Percentiles rank a stretch among this genome's conserved stretches.
Conservation (phyloP, 805 yeast genomes). For the Candida orba region DNA sequence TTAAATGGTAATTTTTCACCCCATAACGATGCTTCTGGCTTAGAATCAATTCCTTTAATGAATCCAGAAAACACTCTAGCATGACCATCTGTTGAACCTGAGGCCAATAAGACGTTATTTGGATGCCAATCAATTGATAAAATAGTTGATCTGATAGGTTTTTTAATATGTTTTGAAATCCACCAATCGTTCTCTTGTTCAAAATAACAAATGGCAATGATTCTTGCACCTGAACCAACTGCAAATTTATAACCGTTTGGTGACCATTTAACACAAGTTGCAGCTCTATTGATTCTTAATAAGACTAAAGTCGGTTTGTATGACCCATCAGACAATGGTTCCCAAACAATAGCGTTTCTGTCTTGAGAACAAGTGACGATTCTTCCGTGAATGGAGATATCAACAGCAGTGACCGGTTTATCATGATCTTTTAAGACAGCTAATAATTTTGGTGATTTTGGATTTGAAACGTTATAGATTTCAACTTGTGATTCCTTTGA, state of each 20-base stretch:
- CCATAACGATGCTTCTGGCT: conserved; percentile 81
- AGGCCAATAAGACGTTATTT: conserved; percentile 78
- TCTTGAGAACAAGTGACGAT: conserved; percentile 97
- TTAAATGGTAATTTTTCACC: conserved; percentile 94
- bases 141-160: conserved; percentile 86
- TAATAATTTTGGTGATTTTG: conserved; percentile 50
- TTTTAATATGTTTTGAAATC: conserved; percentile 96
- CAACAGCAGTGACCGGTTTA: conserved; percentile 90
- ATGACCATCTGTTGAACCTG: conserved; percentile 92
- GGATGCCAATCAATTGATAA: conserved; percentile 88
- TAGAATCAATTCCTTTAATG: conserved; percentile 80
- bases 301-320: conserved; percentile 88
- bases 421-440: conserved; percentile 78
- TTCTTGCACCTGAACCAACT: conserved; percentile 92
- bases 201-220: conserved; percentile 91
- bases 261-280: conserved; percentile 91
- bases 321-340: conserved; percentile 50
- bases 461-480: conserved; percentile 53
- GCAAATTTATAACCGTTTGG: conserved; percentile 95
- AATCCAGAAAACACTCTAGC: conserved; percentile 84
- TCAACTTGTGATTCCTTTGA: conserved; percentile 75
- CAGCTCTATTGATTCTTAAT: conserved; percentile 89
- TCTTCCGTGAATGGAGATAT: conserved; percentile 79
- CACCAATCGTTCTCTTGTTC: conserved; percentile 98
- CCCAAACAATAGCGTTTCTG: conserved; percentile 96